A percentile compares a stretch with the other conserved stretches of the same genome.
phyloP scores from a whole-genome alignment of 257 asterid genomes.

The Ophiorrhiza pumila region DNA sequence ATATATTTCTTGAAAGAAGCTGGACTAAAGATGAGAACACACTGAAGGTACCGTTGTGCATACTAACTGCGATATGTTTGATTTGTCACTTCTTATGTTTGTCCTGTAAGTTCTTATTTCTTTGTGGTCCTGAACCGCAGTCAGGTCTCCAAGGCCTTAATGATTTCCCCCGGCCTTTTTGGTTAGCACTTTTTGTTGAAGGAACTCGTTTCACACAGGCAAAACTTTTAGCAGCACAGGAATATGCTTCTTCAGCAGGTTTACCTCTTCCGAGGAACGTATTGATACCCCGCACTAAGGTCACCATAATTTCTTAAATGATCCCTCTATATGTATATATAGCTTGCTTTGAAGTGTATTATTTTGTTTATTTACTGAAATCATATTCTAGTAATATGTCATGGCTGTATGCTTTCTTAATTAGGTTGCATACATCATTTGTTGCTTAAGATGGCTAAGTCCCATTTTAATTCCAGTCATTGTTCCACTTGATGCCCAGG shows the following conservation, averaged over 20 bases:
- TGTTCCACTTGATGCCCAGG: background rate
- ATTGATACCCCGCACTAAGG: conserved; percentile 97
- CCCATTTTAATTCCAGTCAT: background rate
- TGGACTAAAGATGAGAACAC: conserved; percentile 93
- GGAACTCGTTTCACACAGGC: conserved; percentile 96
- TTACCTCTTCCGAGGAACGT: conserved; percentile 86
- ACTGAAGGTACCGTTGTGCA: conserved; percentile 56
- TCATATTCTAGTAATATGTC: background rate
- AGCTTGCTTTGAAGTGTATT: background rate
- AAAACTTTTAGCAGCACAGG: conserved; percentile 91
- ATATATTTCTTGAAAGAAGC: conserved; percentile 93
- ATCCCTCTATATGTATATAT: background rate
- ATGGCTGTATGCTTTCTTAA: background rate
- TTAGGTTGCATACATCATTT: background rate
- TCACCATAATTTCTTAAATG: conserved; percentile 12
- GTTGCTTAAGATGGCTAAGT: background rate
- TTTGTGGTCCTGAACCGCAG: conserved; percentile 34
- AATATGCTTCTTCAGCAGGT: conserved; percentile 76
- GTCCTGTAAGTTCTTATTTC: background rate
- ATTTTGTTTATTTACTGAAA: background rate
- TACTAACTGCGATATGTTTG: background rate
- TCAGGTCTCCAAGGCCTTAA: conserved; percentile 58
- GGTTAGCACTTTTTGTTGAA: conserved; percentile 96
- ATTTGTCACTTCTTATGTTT: background rate
- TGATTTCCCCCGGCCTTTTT: conserved; percentile 85